Evolutionary conservation across 805 yeast genomes (phyloP), one percentile per base, ranked within the genome.

Genomic region (Starmerella tilneyi): DNA sequence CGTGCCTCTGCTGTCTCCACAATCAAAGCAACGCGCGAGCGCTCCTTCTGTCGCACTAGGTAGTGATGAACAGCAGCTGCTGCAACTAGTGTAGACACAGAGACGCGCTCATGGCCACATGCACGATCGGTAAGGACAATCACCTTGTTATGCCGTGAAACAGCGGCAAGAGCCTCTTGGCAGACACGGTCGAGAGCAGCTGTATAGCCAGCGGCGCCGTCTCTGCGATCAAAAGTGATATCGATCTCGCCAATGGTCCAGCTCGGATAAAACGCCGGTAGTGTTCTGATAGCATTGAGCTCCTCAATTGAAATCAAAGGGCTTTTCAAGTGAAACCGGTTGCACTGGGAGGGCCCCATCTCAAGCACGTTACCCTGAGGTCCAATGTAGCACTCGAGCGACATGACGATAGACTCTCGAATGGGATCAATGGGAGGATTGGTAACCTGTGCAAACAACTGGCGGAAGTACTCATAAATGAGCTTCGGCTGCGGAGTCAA

Each of bases 371-470:
- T 89, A 47, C 95, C 97, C 65, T 92, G 97, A n/a, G 97, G 97
- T 45, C 98, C 98, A 59, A 89, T 79, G 65, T 83, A 85, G 68
- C 98, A 89, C 64, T 89, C 96, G 55, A 92, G 73, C 11, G 96
- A 84, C 98, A 89, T 89, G 60, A 92, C 97, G 56, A 89, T 84
- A 48, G 81, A 80, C 69, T 89, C 98, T 64, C 97, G 80, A 57
- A 89, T 92, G 43, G 98, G 97, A 64, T 89, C 98, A 61, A 89
- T 92, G 41, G 98, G 97, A 47, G 98, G 98, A 68, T 89, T 89
- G 26, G 98, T 89, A 46, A 89, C 98, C 68, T 89, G 98, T 17
- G 98, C 98, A 68, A 89, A 89, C 60, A 89, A 73, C 65, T 89
- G 94, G 59, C 94, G 79, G 73, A 89, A 92, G 68, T 89, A 89